Evolutionary conservation across 306 rosid species (phyloP), one percentile per base, ranked within the genome.

Genomic region (Hylodesmum podocarpum): DNA sequence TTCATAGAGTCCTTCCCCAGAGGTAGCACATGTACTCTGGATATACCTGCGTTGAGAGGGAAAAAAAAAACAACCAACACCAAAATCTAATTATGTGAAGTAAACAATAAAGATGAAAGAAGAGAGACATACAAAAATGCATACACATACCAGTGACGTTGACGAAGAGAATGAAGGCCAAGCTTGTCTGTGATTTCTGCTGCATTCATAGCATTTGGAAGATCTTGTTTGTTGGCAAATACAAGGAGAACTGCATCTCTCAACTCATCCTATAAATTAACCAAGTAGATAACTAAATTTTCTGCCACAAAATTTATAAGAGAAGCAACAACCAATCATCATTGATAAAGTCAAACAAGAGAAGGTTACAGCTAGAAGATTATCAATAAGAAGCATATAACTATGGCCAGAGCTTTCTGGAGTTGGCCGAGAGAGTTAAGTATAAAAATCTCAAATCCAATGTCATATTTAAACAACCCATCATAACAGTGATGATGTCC

Each of bases 191-290:
- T 80, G 64, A 80, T 80, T 64, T 80, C 80, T 0, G 84, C 84
- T 8, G 84, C 84, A 80, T 80, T 80, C 84, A 80, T 80, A 63
- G 84, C 84, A 73, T 74, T 81, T 55, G 84, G 84, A 47, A 81
- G 77, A 81, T 81, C 84, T 81, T 81, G 84, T 58, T 81, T 81
- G 84, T 81, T 81, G 66, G 84, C 84, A 81, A 81, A 81, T 37
- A 81, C 84, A 47, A 81, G 84, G 43, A 81, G 79, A 24, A 81
- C 81, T 2, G 84, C 84, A 75, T 81, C 84, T 66, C 84, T 75
- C 70, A 81, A 59, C 64, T 81, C 81, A 62, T 81, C 84, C 84
- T 81, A 36, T 4, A n/a, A 22, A 62, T 55, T 29, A 67, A 65
- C 22, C 74, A 72, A 39, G 57, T 50, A 59, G 29, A 75, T 61